Evolutionary conservation across 768 basidiomycete species (phyloP).

Genomic region (Kwoniella europaea): DNA sequence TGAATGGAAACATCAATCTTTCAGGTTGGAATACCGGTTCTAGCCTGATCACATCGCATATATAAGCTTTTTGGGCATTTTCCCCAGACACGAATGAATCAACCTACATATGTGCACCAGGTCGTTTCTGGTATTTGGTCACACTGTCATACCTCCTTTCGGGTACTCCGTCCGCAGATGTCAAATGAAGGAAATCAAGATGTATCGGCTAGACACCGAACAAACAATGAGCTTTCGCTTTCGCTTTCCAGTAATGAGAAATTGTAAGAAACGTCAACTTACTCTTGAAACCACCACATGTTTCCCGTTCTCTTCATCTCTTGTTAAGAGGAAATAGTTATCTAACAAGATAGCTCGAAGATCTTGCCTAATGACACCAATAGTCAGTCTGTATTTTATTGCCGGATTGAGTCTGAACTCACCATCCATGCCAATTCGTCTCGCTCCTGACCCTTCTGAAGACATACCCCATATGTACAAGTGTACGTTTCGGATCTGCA

Average conservation of each 20-base stretch:
- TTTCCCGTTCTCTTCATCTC: slow-evolving; percentile 51
- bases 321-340: slow-evolving; percentile 52
- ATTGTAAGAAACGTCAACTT: slow-evolving; percentile 1
- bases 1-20: slow-evolving; percentile 53
- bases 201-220: slow-evolving; percentile 42
- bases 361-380: slow-evolving; percentile 37
- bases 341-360: slow-evolving; percentile 50
- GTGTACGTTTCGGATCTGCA: slow-evolving; percentile 71
- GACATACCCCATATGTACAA: slow-evolving; percentile 72
- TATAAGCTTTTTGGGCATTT: no score
- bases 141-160: slow-evolving; percentile 49
- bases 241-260: not conserved
- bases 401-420: slow-evolving; percentile 1
- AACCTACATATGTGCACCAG: slow-evolving; percentile 22
- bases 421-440: slow-evolving; percentile 72
- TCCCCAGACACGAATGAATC: not conserved
- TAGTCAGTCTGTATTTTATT: not conserved
- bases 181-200: slow-evolving; percentile 45
- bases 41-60: slow-evolving; percentile 7
- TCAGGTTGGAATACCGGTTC: slow-evolving; percentile 40
- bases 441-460: slow-evolving; percentile 69
- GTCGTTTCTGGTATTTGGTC: slow-evolving; percentile 18
- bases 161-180: slow-evolving; percentile 42
- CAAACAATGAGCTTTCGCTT: not conserved
- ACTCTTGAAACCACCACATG: slow-evolving; percentile 51